These are phyloP conservation scores for Leptodermis oblonga DNA, from an alignment of 257 asterid species.

Conservation along the genomic window DNA sequence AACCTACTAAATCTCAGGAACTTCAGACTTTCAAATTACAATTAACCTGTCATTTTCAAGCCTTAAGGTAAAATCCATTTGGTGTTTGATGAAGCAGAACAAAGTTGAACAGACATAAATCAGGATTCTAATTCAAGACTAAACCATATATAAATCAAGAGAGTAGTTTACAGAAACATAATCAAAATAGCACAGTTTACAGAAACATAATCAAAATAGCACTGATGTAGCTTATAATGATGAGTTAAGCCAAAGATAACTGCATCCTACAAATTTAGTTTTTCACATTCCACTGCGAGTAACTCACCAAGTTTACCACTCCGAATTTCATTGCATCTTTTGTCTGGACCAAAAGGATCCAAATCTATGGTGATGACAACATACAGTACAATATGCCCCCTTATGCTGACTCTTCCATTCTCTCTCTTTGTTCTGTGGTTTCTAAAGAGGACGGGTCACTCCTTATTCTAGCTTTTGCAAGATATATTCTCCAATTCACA, in stretches of 20 bases:
- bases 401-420: conserved; percentile 19
- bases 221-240: background rate
- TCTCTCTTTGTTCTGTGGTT: conserved; percentile 41
- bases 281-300: background rate
- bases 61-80: background rate
- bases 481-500: conserved; percentile 48
- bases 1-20: no score
- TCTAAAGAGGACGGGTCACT: conserved; percentile 45
- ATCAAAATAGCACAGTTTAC: no score
- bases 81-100: background rate
- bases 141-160: background rate
- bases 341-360: conserved; percentile 20
- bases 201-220: background rate
- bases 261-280: background rate
- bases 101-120: background rate
- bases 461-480: conserved; percentile 35
- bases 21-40: no score
- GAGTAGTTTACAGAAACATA: background rate
- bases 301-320: background rate
- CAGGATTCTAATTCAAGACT: background rate
- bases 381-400: conserved; percentile 23
- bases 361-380: conserved; percentile 16
- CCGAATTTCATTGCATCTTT: background rate
- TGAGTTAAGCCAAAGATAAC: background rate
- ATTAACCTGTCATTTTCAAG: background rate